phyloP scores from a whole-genome alignment of 2,329 filamentous ascomycete species.

The Monosporascus sp. region DNA sequence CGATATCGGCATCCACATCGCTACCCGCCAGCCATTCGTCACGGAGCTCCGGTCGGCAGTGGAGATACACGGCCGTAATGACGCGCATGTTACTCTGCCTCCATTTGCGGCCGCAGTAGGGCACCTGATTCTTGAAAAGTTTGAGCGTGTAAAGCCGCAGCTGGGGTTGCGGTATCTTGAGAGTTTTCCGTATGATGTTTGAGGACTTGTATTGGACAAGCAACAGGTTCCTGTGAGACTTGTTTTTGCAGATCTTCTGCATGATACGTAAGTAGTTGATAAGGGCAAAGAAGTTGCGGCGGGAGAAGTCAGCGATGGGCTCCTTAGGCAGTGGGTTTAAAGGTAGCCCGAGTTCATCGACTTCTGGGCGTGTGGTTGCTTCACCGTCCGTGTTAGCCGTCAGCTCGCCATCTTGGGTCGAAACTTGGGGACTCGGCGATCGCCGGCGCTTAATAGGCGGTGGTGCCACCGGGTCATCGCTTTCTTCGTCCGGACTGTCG shows the following conservation, averaged over 20 bases:
- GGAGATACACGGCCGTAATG: slow-evolving; percentile 93
- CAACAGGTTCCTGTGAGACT: slow-evolving; percentile 88
- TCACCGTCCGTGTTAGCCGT: slow-evolving; percentile 29
- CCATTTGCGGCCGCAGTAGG: slow-evolving; percentile 98
- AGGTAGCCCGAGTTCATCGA: slow-evolving; percentile 85
- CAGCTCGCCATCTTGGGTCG: slow-evolving; percentile 19
- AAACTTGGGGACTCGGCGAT: slow-evolving; percentile 30
- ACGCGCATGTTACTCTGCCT: slow-evolving; percentile 97
- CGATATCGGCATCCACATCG: slow-evolving; percentile 89
- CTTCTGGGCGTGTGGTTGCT: slow-evolving; percentile 45
- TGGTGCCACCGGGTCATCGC: slow-evolving; percentile 74
- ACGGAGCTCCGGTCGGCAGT: slow-evolving; percentile 84
- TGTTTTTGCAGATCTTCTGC: slow-evolving; percentile 95
- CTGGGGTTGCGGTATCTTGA: slow-evolving; percentile 83
- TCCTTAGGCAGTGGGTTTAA: slow-evolving; percentile 62
- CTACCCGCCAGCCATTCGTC: slow-evolving; percentile 93
- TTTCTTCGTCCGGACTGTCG: slow-evolving; percentile 39
- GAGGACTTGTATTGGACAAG: slow-evolving; percentile 94
- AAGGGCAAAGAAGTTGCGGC: slow-evolving; percentile 88
- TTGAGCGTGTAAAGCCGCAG: slow-evolving; percentile 93
- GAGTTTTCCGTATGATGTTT: slow-evolving; percentile 82
- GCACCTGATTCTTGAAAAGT: slow-evolving; percentile 97
- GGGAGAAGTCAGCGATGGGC: slow-evolving; percentile 85
- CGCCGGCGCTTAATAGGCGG: slow-evolving; percentile 69
- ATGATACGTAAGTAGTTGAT: slow-evolving; percentile 95